phyloP scores from a whole-genome alignment of 2,329 filamentous ascomycete genomes.

The Talaromyces rugulosus region DNA sequence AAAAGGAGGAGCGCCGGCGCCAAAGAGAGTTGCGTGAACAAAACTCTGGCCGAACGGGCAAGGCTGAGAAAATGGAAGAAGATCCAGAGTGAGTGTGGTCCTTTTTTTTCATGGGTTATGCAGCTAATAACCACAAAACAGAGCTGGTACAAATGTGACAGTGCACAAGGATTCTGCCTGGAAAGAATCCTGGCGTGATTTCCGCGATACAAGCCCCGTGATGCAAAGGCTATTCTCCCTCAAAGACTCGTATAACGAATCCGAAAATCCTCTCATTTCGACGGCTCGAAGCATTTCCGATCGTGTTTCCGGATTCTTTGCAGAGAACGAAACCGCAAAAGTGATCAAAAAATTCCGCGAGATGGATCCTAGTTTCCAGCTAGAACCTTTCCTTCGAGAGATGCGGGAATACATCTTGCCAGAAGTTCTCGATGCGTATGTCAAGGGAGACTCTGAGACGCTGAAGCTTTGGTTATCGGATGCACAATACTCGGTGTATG shows the following conservation, averaged over 20 bases:
- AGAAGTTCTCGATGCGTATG: slow-evolving; percentile 95
- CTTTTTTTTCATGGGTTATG: slow-evolving; percentile 14
- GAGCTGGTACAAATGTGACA: slow-evolving; percentile 89
- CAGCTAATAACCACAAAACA: slow-evolving; percentile 35
- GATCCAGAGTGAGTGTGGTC: slow-evolving; percentile 71
- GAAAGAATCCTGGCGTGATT: slow-evolving; percentile 98
- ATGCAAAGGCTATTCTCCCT: slow-evolving; percentile 85
- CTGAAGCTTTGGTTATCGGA: slow-evolving; percentile 94
- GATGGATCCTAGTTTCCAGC: slow-evolving; percentile 91
- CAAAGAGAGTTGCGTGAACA: slow-evolving; percentile 69
- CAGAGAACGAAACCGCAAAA: slow-evolving; percentile 95
- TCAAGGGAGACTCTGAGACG: slow-evolving; percentile 88
- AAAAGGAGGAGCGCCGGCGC: slow-evolving; percentile 87
- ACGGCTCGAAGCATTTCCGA: slow-evolving; percentile 94
- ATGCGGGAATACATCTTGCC: slow-evolving; percentile 97
- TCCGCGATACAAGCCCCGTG: slow-evolving; percentile 82
- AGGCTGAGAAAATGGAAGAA: slow-evolving; percentile 65
- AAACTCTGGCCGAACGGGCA: slow-evolving; percentile 48
- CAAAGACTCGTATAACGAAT: slow-evolving; percentile 87
- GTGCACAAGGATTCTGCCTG: slow-evolving; percentile 95
- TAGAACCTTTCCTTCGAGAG: slow-evolving; percentile 91
- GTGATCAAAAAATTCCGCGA: slow-evolving; percentile 97
- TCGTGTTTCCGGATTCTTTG: slow-evolving; percentile 89
- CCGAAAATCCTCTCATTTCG: slow-evolving; percentile 90
- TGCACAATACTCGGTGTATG: slow-evolving; percentile 93